Base-by-base conservation (phyloP, 2,329 filamentous ascomycete species). In the Exserohilum rostratum region DNA sequence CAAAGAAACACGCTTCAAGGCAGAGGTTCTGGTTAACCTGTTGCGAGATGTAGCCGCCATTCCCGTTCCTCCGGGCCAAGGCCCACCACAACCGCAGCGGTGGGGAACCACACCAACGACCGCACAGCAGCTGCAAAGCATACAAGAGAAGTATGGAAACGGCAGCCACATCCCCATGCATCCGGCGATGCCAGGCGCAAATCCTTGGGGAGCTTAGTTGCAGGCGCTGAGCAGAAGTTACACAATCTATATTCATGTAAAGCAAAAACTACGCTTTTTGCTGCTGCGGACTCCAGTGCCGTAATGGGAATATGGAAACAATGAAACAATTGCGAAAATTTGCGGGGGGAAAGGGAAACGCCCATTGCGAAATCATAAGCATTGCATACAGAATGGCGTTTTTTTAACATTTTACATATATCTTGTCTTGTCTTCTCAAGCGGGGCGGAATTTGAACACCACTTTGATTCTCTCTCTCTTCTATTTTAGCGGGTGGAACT, bases 1-100 rank as follows among this genome's bases (percentile, higher is more conserved):
- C 75, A 85, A 87, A 48, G 84, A 85, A 17, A 84, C 85, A 34
- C 83, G 86, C 10, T 88, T 96, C 65, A 89, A 85, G 59, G 79
- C 91, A 0, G 80, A 86, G 30, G 87, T 84, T 54, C 81, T 97
- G 77, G 88, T 95, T 6, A 83, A 85, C 29, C 79, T 97, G 35
- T 79, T 99, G 18, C 84, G 87, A 29, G 83, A 86, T 49, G 63
- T 68, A 4, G 46, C 61, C 1, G 51, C 58, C 7, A 65, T 70
- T 12, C 55, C 65, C 1, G 40, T 62, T 15, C 63, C 66, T 31
- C 42, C 55, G 2, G 58, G 53, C n/a, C 52, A 55, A 33, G 42
- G 20, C 33, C 25, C 18, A 17, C 43, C 56, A 9, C 58, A 53
- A 27, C 44, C 67, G 18, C 66, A 67, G 50, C 61, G 66, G 12